Evolutionary conservation across 495 filamentous ascomycete species (phyloP).

Genomic region (Penicillium silybi): DNA sequence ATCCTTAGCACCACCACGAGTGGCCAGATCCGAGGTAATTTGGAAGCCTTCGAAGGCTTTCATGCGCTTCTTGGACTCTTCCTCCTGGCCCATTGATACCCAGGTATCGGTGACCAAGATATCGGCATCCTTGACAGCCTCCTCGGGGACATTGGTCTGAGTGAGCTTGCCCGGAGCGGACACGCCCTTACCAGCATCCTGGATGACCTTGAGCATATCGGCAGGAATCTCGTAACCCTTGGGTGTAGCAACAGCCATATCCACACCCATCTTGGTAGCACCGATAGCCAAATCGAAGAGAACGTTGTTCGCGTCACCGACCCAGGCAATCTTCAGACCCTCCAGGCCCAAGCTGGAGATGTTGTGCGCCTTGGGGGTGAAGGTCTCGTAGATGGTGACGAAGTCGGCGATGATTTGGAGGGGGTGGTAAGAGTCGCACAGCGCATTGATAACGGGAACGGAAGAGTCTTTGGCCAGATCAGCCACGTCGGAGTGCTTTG

Average conservation of each 20-base stretch:
- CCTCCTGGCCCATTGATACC: slow-evolving; percentile 96
- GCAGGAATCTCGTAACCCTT: slow-evolving; percentile 73
- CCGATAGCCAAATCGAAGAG: slow-evolving; percentile 87
- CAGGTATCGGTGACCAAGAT: slow-evolving; percentile 95
- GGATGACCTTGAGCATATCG: slow-evolving; percentile 65
- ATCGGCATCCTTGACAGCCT: slow-evolving; percentile 84
- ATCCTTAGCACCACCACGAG: slow-evolving; percentile 79
- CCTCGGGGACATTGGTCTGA: slow-evolving; percentile 76
- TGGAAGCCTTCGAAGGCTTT: slow-evolving; percentile 87
- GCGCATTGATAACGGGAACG: slow-evolving; percentile 92
- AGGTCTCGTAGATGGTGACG: slow-evolving; percentile 79
- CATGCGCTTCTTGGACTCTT: slow-evolving; percentile 67
- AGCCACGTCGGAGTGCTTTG: slow-evolving; percentile 75
- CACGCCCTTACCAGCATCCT: slow-evolving; percentile 52
- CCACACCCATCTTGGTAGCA: slow-evolving; percentile 78
- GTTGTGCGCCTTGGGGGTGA: slow-evolving; percentile 45
- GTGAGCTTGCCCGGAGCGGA: slow-evolving; percentile 58
- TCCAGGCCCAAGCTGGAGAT: slow-evolving; percentile 62
- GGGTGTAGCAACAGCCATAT: slow-evolving; percentile 83
- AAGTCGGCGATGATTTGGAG: slow-evolving; percentile 92
- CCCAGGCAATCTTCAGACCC: slow-evolving; percentile 87
- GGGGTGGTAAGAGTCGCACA: slow-evolving; percentile 85
- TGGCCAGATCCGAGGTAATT: slow-evolving; percentile 76
- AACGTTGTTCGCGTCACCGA: slow-evolving; percentile 96
- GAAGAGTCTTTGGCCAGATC: slow-evolving; percentile 72